Conservation (phyloP, 306 rosid species). For the Oemleria cerasiformis region DNA sequence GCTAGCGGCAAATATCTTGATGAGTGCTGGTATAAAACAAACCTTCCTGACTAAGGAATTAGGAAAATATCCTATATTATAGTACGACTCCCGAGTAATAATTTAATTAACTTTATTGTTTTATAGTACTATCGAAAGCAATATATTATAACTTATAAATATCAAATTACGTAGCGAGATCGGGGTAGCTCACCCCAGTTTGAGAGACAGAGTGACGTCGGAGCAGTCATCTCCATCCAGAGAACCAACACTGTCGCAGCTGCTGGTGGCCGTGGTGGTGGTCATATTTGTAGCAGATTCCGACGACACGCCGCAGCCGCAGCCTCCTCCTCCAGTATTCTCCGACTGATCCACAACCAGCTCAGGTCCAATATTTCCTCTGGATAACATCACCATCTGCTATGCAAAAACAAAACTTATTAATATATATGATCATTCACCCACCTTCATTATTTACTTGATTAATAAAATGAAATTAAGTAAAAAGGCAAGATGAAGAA, state of each 20-base stretch:
- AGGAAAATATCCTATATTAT: too few species aligned
- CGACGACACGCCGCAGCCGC: background rate
- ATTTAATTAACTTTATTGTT: too few species aligned
- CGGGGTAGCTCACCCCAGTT: background rate
- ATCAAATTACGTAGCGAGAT: background rate
- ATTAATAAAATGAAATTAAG: background rate
- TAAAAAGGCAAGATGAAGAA: background rate
- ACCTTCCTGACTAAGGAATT: too few species aligned
- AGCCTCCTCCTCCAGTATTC: background rate
- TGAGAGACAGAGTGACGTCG: background rate
- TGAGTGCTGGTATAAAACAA: too few species aligned
- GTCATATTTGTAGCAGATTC: background rate
- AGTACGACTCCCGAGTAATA: too few species aligned
- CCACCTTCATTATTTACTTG: background rate
- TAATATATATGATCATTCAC: background rate
- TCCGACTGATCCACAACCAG: constrained; percentile 12
- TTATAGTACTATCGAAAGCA: background rate
- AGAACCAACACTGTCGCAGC: too few species aligned
- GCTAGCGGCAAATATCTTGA: too few species aligned
- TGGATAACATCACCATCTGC: constrained; percentile 28
- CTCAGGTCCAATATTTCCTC: constrained; percentile 5
- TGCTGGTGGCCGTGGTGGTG: background rate
- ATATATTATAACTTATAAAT: too few species aligned
- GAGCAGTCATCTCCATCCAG: background rate
- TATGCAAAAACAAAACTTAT: background rate